These are phyloP conservation scores for Pleurotus sapidus DNA, from an alignment of 768 basidiomycete species.

Conservation along the genomic window DNA sequence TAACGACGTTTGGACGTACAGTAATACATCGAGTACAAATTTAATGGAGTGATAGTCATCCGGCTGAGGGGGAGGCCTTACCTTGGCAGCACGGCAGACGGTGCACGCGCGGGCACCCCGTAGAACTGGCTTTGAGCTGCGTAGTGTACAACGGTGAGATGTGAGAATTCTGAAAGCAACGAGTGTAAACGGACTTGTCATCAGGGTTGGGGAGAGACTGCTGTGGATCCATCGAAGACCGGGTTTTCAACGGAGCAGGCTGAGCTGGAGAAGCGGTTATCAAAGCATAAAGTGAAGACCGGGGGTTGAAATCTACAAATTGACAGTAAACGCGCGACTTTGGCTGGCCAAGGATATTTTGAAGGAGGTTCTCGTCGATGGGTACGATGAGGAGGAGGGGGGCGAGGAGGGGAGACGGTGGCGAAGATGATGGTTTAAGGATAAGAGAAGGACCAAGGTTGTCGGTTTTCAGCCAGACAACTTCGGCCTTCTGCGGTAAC, in stretches of 20 bases:
- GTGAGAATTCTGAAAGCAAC: constrained; percentile 6
- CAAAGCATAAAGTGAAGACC: constrained; percentile 26
- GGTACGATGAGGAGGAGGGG: constrained; percentile 10
- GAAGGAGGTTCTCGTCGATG: not conserved
- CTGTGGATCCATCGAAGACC: constrained; percentile 36
- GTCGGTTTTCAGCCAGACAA: not conserved
- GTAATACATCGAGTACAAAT: not conserved
- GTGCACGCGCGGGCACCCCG: constrained; percentile 71
- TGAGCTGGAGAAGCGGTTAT: constrained; percentile 34
- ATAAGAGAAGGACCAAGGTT: constrained; percentile 8
- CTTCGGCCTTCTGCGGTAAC: constrained; percentile 8
- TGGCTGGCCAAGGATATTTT: too few relatives aligned
- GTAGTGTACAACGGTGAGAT: constrained; percentile 6
- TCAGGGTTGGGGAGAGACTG: constrained; percentile 27
- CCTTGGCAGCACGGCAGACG: constrained; percentile 84
- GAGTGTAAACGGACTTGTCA: constrained; percentile 28
- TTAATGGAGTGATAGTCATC: constrained; percentile 14
- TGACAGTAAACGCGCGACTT: constrained; percentile 5
- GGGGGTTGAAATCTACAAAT: constrained; percentile 15
- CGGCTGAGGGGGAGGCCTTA: constrained; percentile 20
- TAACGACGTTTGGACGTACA: constrained; percentile 20
- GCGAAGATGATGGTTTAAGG: constrained; percentile 9
- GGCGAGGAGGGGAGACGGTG: constrained; percentile 3
- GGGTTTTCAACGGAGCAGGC: constrained; percentile 30
- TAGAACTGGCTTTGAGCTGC: constrained; percentile 43